These are phyloP conservation scores for Kwoniella heveanensis DNA, from an alignment of 768 basidiomycete species.

Conservation along the genomic window DNA sequence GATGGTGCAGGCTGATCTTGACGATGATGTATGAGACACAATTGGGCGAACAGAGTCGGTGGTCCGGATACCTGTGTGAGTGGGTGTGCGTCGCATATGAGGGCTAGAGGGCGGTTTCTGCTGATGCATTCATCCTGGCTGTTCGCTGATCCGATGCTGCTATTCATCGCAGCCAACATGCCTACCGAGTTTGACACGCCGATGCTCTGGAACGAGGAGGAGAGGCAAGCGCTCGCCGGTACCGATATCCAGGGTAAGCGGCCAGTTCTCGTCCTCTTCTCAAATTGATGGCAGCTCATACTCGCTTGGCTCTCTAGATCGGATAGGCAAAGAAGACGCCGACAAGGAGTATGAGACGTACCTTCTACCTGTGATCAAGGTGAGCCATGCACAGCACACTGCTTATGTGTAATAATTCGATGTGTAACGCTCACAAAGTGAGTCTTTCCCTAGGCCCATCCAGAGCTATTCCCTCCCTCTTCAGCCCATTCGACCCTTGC, in stretches of 20 bases:
- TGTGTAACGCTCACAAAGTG: neutral
- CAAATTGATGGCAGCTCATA: no score
- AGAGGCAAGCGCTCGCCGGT: slow-evolving; percentile 73
- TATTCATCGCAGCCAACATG: slow-evolving; percentile 62
- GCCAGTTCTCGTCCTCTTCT: neutral
- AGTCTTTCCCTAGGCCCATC: slow-evolving; percentile 32
- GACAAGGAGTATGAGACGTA: slow-evolving; percentile 70
- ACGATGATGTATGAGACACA: slow-evolving; percentile 95
- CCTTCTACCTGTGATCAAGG: slow-evolving; percentile 71
- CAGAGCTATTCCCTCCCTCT: slow-evolving; percentile 62
- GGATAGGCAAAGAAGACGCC: slow-evolving; percentile 81
- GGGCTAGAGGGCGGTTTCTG: no score
- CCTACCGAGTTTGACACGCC: slow-evolving; percentile 79
- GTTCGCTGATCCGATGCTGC: no score
- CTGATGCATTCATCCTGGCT: no score
- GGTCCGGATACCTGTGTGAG: slow-evolving; percentile 74
- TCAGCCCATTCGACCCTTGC: slow-evolving; percentile 67
- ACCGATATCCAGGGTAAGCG: slow-evolving; percentile 78
- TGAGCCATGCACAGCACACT: slow-evolving; percentile 51
- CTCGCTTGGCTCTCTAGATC: slow-evolving; percentile 70
- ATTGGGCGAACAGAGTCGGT: slow-evolving; percentile 65
- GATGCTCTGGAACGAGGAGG: slow-evolving; percentile 86
- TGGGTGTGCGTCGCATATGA: slow-evolving; percentile 6
- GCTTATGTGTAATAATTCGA: no score
- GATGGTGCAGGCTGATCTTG: slow-evolving; percentile 87